Evolutionary conservation across 805 yeast species (phyloP).

Genomic region (Sugiyamaella floridensis): DNA sequence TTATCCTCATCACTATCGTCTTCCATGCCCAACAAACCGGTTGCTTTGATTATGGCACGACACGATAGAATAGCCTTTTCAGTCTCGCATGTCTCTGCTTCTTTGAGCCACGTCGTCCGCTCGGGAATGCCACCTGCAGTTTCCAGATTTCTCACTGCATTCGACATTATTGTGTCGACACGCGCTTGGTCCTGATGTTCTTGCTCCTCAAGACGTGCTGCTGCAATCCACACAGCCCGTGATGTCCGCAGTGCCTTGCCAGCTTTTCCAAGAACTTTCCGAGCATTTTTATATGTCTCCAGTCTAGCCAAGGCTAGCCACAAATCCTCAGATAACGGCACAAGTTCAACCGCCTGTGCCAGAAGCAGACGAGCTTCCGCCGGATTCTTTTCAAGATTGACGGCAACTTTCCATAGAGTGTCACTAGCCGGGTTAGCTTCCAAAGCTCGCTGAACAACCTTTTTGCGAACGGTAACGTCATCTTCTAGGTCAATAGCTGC

Average conservation of each 20-base stretch:
- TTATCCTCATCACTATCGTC: slow-evolving; percentile 24
- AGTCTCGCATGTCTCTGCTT: slow-evolving; percentile 48
- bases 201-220: slow-evolving; percentile 60
- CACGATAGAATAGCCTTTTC: slow-evolving; percentile 44
- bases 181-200: slow-evolving; percentile 31
- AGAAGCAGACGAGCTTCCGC: slow-evolving; percentile 48
- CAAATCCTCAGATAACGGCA: slow-evolving; percentile 57
- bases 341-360: slow-evolving; percentile 57
- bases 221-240: slow-evolving; percentile 59
- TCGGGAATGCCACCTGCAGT: slow-evolving; percentile 30
- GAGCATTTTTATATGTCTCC: slow-evolving; percentile 42
- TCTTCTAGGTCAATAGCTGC: slow-evolving; percentile 61
- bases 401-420: slow-evolving; percentile 61
- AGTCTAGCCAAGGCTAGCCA: slow-evolving; percentile 55
- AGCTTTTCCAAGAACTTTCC: slow-evolving; percentile 51
- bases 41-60: slow-evolving; percentile 43
- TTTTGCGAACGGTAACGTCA: slow-evolving; percentile 45
- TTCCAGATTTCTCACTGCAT: slow-evolving; percentile 41
- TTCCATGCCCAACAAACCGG: slow-evolving; percentile 33
- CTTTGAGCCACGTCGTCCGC: slow-evolving; percentile 46
- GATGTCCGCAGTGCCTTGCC: slow-evolving; percentile 46
- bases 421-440: slow-evolving; percentile 53
- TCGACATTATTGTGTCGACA: slow-evolving; percentile 41
- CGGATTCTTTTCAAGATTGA: slow-evolving; percentile 50
- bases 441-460: slow-evolving; percentile 63